These are phyloP conservation scores for Lentinus tigrinus DNA, from an alignment of 768 basidiomycete genomes.

Conservation along the genomic window DNA sequence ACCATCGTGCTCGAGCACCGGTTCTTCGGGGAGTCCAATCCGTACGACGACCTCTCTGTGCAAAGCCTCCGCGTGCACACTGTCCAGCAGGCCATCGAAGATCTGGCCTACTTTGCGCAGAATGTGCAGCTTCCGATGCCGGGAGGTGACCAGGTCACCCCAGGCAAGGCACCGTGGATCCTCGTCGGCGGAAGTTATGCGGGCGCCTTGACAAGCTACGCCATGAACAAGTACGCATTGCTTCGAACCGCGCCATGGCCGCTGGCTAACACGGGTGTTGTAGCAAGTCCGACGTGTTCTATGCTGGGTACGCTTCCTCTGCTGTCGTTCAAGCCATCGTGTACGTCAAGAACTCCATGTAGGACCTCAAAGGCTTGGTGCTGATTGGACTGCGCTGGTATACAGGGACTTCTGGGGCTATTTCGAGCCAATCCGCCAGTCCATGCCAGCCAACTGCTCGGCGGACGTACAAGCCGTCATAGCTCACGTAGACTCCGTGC, in stretches of 20 bases:
- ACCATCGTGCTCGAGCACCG: slow-evolving; percentile 68
- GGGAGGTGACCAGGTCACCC: slow-evolving; percentile 54
- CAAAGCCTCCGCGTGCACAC: slow-evolving; percentile 57
- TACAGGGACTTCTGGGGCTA: slow-evolving; percentile 58
- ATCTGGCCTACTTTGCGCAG: slow-evolving; percentile 64
- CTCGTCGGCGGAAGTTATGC: slow-evolving; percentile 39
- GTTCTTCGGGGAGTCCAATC: slow-evolving; percentile 72
- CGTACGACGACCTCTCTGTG: slow-evolving; percentile 54
- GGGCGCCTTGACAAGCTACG: slow-evolving; percentile 50
- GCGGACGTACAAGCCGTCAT: slow-evolving; percentile 63
- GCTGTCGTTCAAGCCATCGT: slow-evolving; percentile 58
- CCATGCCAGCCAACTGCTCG: slow-evolving; percentile 70
- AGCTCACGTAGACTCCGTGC: slow-evolving; percentile 53
- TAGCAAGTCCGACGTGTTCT: slow-evolving; percentile 57
- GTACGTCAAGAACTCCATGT: not conserved
- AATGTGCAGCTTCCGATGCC: slow-evolving; percentile 67
- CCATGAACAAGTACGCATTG: slow-evolving; percentile 56
- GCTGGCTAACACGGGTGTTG: not conserved
- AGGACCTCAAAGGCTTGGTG: no score
- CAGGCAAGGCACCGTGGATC: slow-evolving; percentile 42
- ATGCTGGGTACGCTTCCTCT: slow-evolving; percentile 59
- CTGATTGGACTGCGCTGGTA: no score
- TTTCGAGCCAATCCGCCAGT: slow-evolving; percentile 62
- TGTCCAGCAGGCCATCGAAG: slow-evolving; percentile 69
- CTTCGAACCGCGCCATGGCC: not conserved